A percentile compares a stretch with the other conserved stretches of the same genome.
Evolutionary conservation across 140 eudicot species (phyloP).

Genomic region (Cichorium intybus): DNA sequence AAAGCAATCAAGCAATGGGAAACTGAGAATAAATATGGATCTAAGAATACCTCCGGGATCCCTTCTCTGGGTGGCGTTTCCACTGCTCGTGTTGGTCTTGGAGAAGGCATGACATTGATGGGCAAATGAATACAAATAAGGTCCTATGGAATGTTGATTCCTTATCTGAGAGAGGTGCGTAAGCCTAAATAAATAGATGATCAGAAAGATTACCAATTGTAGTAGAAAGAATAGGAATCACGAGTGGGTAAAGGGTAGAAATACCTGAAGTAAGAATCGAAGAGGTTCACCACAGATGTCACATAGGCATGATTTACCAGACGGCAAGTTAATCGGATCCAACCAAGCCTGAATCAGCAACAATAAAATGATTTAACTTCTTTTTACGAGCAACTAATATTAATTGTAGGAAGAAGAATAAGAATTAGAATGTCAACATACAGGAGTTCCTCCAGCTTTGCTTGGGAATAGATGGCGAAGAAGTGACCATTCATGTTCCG

Average conservation of each 20-base stretch:
- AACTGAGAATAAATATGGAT: neutral
- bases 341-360: slow-evolving; percentile 74
- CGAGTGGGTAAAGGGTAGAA: neutral
- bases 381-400: slow-evolving; percentile 1
- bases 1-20: neutral
- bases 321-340: slow-evolving; percentile 79
- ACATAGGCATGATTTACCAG: slow-evolving; percentile 58
- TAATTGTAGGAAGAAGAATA: neutral
- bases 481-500: slow-evolving; percentile 64
- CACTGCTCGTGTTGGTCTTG: slow-evolving; percentile 92
- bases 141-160: slow-evolving; percentile 80
- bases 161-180: slow-evolving; percentile 71
- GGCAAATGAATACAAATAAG: slow-evolving; percentile 75
- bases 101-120: slow-evolving; percentile 79
- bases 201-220: neutral
- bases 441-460: slow-evolving; percentile 94
- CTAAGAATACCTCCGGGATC: slow-evolving; percentile 61
- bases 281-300: slow-evolving; percentile 81
- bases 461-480: slow-evolving; percentile 81
- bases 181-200: slow-evolving; percentile 40
- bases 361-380: slow-evolving; percentile 4
- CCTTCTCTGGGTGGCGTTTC: slow-evolving; percentile 60
- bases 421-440: slow-evolving; percentile 15
- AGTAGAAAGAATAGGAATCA: neutral
- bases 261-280: slow-evolving; percentile 95